phyloP scores from a whole-genome alignment of 176 grass and related monocot species.

The Eragrostis curvula region DNA sequence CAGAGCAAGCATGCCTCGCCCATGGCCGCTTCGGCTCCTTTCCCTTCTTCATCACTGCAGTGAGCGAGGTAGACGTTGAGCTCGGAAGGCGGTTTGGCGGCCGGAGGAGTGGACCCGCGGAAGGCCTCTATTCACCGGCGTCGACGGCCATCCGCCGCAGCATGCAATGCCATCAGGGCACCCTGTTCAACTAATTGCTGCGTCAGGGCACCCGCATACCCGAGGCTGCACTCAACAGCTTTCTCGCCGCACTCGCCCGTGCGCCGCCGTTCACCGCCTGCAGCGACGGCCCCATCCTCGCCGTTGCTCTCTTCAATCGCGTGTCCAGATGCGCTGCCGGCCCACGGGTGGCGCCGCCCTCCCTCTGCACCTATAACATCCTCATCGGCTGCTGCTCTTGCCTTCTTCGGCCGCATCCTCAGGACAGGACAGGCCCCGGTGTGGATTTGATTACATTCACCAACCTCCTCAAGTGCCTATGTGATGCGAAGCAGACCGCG shows the following conservation, averaged over 20 bases:
- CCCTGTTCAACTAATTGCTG: constrained; percentile 31
- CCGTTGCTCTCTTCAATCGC: constrained; percentile 30
- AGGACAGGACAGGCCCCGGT: neutral
- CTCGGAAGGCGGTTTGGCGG: no score
- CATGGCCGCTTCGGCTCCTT: no score
- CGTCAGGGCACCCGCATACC: neutral
- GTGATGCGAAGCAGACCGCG: neutral
- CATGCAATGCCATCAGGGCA: neutral
- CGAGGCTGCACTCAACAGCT: neutral
- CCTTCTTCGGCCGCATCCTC: constrained; percentile 33
- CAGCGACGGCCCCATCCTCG: neutral
- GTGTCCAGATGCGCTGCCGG: neutral
- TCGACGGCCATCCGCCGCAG: neutral
- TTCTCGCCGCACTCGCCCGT: neutral
- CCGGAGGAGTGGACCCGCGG: no score
- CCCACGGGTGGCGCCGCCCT: neutral
- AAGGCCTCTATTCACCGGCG: no score
- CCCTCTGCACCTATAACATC: neutral
- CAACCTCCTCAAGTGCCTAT: constrained; percentile 26
- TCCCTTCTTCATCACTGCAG: no score
- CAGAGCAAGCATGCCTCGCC: no score
- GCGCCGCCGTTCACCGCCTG: neutral
- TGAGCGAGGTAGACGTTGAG: no score
- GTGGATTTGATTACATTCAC: neutral
- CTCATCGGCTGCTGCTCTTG: constrained; percentile 38